Evolutionary conservation across 2,329 filamentous ascomycete genomes (phyloP), one percentile per base, ranked within the genome.

Genomic region (Aspergillus uvarum): DNA sequence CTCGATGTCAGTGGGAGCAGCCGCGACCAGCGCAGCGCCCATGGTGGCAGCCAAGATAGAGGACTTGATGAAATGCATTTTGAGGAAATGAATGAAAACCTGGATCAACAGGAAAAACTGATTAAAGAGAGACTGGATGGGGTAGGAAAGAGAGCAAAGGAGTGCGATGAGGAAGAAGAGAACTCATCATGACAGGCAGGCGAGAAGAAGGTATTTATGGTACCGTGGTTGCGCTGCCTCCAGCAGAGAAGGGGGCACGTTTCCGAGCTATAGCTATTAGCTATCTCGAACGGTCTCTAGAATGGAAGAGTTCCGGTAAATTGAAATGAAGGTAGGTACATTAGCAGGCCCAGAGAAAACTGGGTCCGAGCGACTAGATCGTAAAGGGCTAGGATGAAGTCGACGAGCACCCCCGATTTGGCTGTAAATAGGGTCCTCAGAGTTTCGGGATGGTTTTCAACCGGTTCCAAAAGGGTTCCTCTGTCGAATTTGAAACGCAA

Each of bases 31-130:
- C 60, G 59, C 54, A 48, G 62, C 59, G 59, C 63, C 63, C 51
- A 64, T 52, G 29, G 57, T 48, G 49, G 58, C 61, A 38, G 61
- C 62, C 44, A 58, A 14, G 49, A 62, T 5, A 38, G 62, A 55
- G 47, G 47, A 58, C n/a, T 59, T 50, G 42, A 63, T 44, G 55
- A 61, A 61, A 58, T 61, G 60, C 63, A 65, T 65, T 24, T 24
- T 62, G 47, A 59, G 38, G 14, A 32, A 60, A 56, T 44, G 57
- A 56, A 48, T 44, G 47, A 21, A 51, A 32, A 49, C 49, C 58
- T 59, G 55, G 62, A 38, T 64, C 62, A 64, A 64, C 54, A 59
- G 51, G 47, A 54, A 16, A 11, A 26, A 8, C 21, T 6, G 44
- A 55, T 48, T 48, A 61, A 63, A 49, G 56, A 62, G 49, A 11